These are phyloP conservation scores for Gleditsia sinensis DNA, from an alignment of 306 rosid genomes.

Conservation along the genomic window DNA sequence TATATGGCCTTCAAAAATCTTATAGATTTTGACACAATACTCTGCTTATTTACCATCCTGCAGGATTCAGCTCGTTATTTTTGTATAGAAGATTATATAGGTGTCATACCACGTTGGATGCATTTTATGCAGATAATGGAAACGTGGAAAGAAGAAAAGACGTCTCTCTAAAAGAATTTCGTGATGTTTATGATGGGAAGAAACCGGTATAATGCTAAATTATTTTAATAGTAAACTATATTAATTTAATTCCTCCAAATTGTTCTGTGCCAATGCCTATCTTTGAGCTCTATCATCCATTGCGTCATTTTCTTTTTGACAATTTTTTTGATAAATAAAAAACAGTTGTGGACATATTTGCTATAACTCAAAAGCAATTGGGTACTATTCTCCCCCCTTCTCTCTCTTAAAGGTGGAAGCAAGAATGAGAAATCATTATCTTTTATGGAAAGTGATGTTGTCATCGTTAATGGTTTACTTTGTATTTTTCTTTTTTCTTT, in stretches of 20 bases:
- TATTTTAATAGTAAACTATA: slow-evolving; percentile 6
- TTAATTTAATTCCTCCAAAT: background rate
- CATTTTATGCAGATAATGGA: slow-evolving; percentile 69
- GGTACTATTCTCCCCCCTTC: slow-evolving; percentile 13
- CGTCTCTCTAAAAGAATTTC: slow-evolving; percentile 59
- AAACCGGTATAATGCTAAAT: slow-evolving; percentile 70
- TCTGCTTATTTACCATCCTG: slow-evolving; percentile 26
- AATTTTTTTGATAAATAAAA: background rate
- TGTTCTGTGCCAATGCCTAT: slow-evolving; percentile 22
- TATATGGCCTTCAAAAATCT: background rate
- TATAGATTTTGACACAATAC: background rate
- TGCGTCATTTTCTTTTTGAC: slow-evolving; percentile 10
- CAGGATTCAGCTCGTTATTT: slow-evolving; percentile 87
- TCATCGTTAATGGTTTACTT: background rate
- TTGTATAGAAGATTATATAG: slow-evolving; percentile 86
- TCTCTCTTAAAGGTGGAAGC: slow-evolving; percentile 19
- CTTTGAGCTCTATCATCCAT: slow-evolving; percentile 18
- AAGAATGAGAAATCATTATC: slow-evolving; percentile 4
- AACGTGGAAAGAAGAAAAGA: slow-evolving; percentile 73
- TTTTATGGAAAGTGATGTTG: background rate
- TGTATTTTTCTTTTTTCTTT: too few relatives aligned
- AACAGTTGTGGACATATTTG: background rate
- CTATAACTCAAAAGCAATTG: slow-evolving; percentile 17
- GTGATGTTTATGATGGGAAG: slow-evolving; percentile 65
- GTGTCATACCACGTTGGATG: slow-evolving; percentile 71